These are phyloP conservation scores for Kodamaea neixiangensis DNA, from an alignment of 805 yeast genomes.

Conservation along the genomic window DNA sequence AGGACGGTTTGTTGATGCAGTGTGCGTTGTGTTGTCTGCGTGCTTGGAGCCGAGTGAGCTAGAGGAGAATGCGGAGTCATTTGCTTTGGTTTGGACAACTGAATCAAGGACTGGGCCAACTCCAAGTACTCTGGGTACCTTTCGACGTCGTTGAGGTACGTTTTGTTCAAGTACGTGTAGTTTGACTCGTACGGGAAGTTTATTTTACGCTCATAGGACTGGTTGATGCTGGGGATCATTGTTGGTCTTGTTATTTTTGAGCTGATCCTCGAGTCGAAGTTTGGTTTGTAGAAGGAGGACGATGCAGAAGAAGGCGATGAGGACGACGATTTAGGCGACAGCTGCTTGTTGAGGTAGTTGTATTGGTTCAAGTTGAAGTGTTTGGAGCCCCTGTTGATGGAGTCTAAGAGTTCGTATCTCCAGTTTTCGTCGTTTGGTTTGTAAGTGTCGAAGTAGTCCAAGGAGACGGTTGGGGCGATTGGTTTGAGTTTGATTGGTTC, in stretches of 20 bases:
- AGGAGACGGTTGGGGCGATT: constrained; percentile 43
- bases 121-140: constrained; percentile 50
- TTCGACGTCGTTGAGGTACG: constrained; percentile 51
- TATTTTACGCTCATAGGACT: constrained; percentile 33
- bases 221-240: constrained; percentile 19
- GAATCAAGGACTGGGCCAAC: constrained; percentile 44
- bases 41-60: background rate
- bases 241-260: constrained; percentile 25
- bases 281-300: constrained; percentile 26
- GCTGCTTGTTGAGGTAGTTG: constrained; percentile 25
- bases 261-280: constrained; percentile 39
- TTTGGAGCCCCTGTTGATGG: constrained; percentile 26
- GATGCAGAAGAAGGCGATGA: constrained; percentile 5
- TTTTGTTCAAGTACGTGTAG: constrained; percentile 50
- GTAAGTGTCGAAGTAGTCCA: constrained; percentile 47
- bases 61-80: constrained; percentile 11
- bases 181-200: constrained; percentile 57
- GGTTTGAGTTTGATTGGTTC: constrained; percentile 29
- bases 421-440: constrained; percentile 48
- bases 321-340: constrained; percentile 11
- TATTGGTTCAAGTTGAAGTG: constrained; percentile 30
- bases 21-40: background rate
- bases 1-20: background rate
- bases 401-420: constrained; percentile 42
- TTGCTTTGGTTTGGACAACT: constrained; percentile 27